Evolutionary conservation across 2,329 filamentous ascomycete species (phyloP).

Genomic region (Penicillium digitatum): DNA sequence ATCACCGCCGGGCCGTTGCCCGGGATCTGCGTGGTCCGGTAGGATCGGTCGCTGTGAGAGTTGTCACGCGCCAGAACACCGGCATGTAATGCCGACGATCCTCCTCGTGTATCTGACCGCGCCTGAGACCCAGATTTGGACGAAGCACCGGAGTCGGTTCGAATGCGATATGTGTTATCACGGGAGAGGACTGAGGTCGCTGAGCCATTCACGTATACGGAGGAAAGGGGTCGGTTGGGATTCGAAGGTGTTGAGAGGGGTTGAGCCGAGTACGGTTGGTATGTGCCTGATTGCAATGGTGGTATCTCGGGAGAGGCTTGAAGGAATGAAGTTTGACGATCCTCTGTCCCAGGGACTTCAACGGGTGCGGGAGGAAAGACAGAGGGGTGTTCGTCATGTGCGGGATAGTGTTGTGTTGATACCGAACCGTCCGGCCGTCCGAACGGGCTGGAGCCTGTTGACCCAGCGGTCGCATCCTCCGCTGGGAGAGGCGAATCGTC

Average conservation of each 20-base stretch:
- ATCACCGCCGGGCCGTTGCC: slow-evolving; percentile 64
- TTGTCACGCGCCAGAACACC: slow-evolving; percentile 63
- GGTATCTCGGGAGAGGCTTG: slow-evolving; percentile 42
- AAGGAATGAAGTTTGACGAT: slow-evolving; percentile 44
- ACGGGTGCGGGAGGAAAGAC: slow-evolving; percentile 21
- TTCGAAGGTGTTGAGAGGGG: slow-evolving; percentile 38
- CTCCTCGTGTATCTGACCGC: slow-evolving; percentile 62
- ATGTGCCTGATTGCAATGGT: slow-evolving; percentile 39
- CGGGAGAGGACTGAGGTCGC: slow-evolving; percentile 37
- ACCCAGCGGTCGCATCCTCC: slow-evolving; percentile 32
- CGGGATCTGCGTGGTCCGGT: slow-evolving; percentile 58
- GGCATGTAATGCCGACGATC: slow-evolving; percentile 55
- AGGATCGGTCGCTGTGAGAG: slow-evolving; percentile 65
- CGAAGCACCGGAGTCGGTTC: slow-evolving; percentile 57
- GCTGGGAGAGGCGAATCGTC: slow-evolving; percentile 61
- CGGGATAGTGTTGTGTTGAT: slow-evolving; percentile 25
- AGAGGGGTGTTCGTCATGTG: slow-evolving; percentile 18
- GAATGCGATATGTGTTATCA: slow-evolving; percentile 51
- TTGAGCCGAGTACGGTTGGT: slow-evolving; percentile 43
- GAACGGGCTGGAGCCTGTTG: slow-evolving; percentile 20
- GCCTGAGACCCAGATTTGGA: slow-evolving; percentile 55
- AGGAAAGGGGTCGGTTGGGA: slow-evolving; percentile 46
- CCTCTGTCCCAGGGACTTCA: slow-evolving; percentile 31
- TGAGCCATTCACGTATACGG: slow-evolving; percentile 47
- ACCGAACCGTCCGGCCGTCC: slow-evolving; percentile 21